Evolutionary conservation across 805 yeast genomes (phyloP), one percentile per base, ranked within the genome.

Genomic region (Candida ovalis): DNA sequence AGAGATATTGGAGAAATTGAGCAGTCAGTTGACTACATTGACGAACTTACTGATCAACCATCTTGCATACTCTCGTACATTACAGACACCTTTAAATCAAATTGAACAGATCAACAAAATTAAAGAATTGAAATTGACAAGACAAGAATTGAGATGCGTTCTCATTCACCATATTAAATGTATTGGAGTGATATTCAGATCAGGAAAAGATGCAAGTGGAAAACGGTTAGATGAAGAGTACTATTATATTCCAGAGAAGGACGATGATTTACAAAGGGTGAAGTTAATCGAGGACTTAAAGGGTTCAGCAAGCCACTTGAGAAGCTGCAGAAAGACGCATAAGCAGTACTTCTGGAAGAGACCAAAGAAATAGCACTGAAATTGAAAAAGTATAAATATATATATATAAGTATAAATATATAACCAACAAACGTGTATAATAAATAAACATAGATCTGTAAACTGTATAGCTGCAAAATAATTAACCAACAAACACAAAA

Each of bases 191-290:
- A 91, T 94, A 51, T 79, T 81, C 60, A 84, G 98, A 66, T 75
- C 78, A 49, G 97, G 97, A 43, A 91, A 90, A 65, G 99, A 94
- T 67, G 97, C 98, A 2, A 95, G 97, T 2, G 99, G 98, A 10
- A 89, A 90, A 65, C 88, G 87, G 3, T 73, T 94, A 52, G 98
- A 92, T 56, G 96, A 89, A 64, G 97, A 94, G 64, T 94, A 88
- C 62, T 94, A 90, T 66, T 94, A 94, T 62, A 81, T 84, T 48
- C 82, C 90, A 3, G 98, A 90, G 56, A 77, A 82, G 41, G 99
- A 94, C 66, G 63, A 68, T 33, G 96, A 92, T 61, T 59, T 62
- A 24, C 81, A 81, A 42, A 82, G 99, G 62, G 82, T 80, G 37
- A 67, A 67, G 42, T 69, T 90, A 54, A 96, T 91, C 5, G 77